Evolutionary conservation across 495 filamentous ascomycete species (phyloP), one percentile per base, ranked within the genome.

Genomic region (Penicillium lividum): DNA sequence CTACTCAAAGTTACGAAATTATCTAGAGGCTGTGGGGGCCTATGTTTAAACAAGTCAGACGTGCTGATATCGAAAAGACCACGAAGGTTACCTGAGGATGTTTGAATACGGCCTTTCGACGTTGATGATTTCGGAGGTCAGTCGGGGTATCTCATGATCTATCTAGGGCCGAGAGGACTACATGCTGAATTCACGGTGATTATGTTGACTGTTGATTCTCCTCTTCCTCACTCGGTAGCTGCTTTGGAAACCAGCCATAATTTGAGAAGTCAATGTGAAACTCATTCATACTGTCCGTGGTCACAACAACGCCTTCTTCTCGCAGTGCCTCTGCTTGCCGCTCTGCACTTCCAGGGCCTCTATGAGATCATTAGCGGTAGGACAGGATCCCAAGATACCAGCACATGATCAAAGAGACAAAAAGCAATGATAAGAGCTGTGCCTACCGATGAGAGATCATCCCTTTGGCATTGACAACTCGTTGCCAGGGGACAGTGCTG

Each of bases 401-500:
- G 15, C 43, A 31, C 51, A 25, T 31, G 7, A 22, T 22, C 22
- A 22, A 22, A 22, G 22, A 22, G 22, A 22, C 1, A 2, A 22
- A 22, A 2, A 22, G 22, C 22, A 22, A 22, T 2, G 22, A 1
- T 22, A 22, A 22, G 22, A 22, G 25, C 5, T 33, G 15, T 4
- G 27, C 77, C 27, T 64, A 95, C 91, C 92, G 83, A 33, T 87
- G 89, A 31, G 91, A 93, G 60, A 98, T 92, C 56, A 84, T 79
- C 16, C 92, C 92, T 71, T 90, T 93, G 3, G 89, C 71, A 66
- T 93, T 95, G 59, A 97, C 89, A 10, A 98, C 91, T 47, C 93
- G 79, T 76, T 97, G 93, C 93, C 93, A 98, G 4, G 93, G 93
- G 10, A 97, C 92, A 63, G 90, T 97, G 16, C 72, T 78, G 55